These are phyloP conservation scores for Protomyces gravidus DNA, from an alignment of 1,139 yeast genomes.

Conservation along the genomic window DNA sequence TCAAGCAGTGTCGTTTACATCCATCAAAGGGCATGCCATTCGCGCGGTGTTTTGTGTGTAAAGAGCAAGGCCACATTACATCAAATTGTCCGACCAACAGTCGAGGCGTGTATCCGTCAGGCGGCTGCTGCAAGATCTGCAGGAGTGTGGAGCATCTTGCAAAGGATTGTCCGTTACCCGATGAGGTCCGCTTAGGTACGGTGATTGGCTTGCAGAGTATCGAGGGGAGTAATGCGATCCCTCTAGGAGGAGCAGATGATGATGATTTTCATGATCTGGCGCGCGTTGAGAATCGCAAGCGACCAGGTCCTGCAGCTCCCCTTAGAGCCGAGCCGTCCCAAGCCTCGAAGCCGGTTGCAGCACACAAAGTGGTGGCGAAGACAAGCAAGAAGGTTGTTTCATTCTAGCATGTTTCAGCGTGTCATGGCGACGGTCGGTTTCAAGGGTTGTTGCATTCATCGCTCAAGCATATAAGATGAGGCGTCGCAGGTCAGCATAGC, in stretches of 20 bases:
- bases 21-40: conserved; percentile 24
- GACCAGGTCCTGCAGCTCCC: neutral
- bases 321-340: neutral
- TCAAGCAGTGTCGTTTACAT: conserved; percentile 22
- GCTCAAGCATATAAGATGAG: no score
- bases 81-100: conserved; percentile 30
- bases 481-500: no score
- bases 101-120: conserved; percentile 30
- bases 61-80: conserved; percentile 29
- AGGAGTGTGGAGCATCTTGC: conserved; percentile 26
- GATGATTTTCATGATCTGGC: conserved; percentile 30
- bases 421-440: neutral
- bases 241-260: conserved; percentile 28
- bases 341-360: neutral
- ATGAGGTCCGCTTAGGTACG: conserved; percentile 27
- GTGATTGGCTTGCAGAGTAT: conserved; percentile 25
- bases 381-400: neutral
- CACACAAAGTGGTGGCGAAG: neutral
- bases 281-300: neutral
- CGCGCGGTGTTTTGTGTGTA: conserved; percentile 30
- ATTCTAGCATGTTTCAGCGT: neutral
- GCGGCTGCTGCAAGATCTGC: conserved; percentile 31
- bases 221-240: neutral
- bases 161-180: conserved; percentile 28
- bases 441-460: no score